Percentiles rank a stretch among this genome's conserved stretches.
Conservation (phyloP, 225 moss, liverwort and hornwort genomes). For the Polytrichum formosum region DNA sequence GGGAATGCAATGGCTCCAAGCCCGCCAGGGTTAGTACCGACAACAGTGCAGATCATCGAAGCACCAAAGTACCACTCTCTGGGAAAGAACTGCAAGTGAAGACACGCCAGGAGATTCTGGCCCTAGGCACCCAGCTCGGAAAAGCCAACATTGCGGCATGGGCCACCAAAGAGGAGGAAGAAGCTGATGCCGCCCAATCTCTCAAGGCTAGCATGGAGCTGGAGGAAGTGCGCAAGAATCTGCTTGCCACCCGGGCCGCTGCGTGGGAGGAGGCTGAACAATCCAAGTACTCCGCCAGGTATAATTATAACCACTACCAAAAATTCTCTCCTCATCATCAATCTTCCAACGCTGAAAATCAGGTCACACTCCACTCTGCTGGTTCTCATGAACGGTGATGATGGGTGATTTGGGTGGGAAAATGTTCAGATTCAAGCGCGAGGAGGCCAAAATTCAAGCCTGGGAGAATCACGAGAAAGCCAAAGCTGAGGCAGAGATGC, state of each 20-base stretch:
- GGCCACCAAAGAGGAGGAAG: conserved; percentile 91
- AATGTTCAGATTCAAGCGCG: conserved; percentile 69
- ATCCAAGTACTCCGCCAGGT: conserved; percentile 83
- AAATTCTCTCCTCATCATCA: too few species aligned
- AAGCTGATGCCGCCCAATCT: conserved; percentile 69
- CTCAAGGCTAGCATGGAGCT: conserved; percentile 76
- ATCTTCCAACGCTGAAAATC: too few species aligned
- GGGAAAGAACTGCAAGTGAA: conserved; percentile 35
- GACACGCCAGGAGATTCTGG: conserved; percentile 50
- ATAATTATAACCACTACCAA: not conserved
- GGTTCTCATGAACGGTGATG: too few species aligned
- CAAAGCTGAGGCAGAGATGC: conserved; percentile 90
- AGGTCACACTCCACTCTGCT: too few species aligned
- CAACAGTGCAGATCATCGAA: too few species aligned
- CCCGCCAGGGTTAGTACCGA: not conserved
- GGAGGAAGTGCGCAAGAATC: conserved; percentile 77
- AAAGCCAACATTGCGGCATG: conserved; percentile 63
- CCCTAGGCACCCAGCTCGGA: conserved; percentile 46
- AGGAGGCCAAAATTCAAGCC: conserved; percentile 90
- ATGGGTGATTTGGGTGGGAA: too few species aligned
- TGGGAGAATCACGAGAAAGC: conserved; percentile 95
- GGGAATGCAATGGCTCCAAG: conserved; percentile 14
- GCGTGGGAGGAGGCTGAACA: conserved; percentile 95
- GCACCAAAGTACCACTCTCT: conserved; percentile 12
- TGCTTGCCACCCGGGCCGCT: conserved; percentile 68